Percentiles rank a stretch among this genome's conserved stretches.
Evolutionary conservation across 306 rosid species (phyloP).

Genomic region (Sindora glabra): DNA sequence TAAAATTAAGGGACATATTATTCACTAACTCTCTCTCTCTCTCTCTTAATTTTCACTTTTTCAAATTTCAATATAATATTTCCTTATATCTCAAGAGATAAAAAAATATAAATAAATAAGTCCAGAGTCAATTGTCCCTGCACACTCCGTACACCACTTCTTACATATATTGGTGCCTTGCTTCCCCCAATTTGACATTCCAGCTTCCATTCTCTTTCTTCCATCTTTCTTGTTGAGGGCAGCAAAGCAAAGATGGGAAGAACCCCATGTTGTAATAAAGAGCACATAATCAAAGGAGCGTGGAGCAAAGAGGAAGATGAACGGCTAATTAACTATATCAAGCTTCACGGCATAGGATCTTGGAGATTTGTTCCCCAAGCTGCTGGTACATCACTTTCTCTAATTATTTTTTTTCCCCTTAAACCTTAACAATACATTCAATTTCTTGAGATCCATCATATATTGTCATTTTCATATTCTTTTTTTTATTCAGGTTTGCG

Average conservation of each 20-base stretch:
- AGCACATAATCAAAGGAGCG: conserved; percentile 69
- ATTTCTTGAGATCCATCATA: too few species aligned
- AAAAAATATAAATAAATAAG: too few species aligned
- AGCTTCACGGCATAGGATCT: conserved; percentile 56
- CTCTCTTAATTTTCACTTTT: too few species aligned
- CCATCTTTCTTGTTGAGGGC: not conserved
- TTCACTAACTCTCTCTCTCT: too few species aligned
- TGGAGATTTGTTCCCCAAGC: conserved; percentile 75
- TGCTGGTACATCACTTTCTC: conserved; percentile 40
- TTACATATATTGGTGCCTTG: conserved; percentile 29
- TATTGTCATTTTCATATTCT: too few species aligned
- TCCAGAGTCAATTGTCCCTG: conserved; percentile 14
- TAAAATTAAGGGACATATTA: too few species aligned
- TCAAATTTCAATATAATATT: too few species aligned
- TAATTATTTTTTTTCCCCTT: not conserved
- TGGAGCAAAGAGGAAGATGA: conserved; percentile 76
- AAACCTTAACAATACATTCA: too few species aligned
- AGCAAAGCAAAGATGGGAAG: conserved; percentile 40
- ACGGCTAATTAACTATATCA: conserved; percentile 59
- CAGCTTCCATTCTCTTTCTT: not conserved
- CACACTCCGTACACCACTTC: conserved; percentile 34
- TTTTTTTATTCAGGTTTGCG: conserved; percentile 35
- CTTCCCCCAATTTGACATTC: conserved; percentile 8
- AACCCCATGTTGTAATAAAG: conserved; percentile 70
- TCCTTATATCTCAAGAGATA: not conserved